These are phyloP conservation scores for Arabidopsis thaliana DNA, from an alignment of 345 rosid species.

Conservation along the genomic window DNA sequence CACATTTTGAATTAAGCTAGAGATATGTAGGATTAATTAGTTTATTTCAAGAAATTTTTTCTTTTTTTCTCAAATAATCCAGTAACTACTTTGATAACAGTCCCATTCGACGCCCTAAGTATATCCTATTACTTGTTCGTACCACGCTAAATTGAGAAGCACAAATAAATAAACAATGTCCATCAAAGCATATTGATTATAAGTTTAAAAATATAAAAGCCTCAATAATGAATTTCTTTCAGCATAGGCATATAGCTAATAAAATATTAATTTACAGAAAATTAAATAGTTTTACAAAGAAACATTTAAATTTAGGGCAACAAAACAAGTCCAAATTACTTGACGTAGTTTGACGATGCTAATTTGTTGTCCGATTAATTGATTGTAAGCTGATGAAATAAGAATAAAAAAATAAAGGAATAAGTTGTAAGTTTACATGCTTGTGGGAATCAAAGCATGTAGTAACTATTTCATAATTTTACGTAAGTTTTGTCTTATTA, in stretches of 20 bases:
- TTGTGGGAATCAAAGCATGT: neutral
- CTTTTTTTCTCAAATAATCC: neutral
- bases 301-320: neutral
- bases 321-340: neutral
- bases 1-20: too few relatives aligned
- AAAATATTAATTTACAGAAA: neutral
- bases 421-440: neutral
- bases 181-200: neutral
- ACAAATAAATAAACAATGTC: neutral
- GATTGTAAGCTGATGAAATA: neutral
- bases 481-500: constrained; percentile 17
- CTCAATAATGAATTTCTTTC: neutral
- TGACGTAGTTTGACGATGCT: neutral
- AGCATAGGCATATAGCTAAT: too few relatives aligned
- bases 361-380: neutral
- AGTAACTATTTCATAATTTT: neutral
- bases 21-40: neutral
- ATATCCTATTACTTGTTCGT: neutral
- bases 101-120: neutral
- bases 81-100: neutral
- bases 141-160: neutral
- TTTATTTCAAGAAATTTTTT: neutral
- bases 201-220: neutral
- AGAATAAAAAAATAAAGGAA: neutral
- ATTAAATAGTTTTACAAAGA: neutral